These are phyloP conservation scores for Phaeotremella fagi DNA, from an alignment of 768 basidiomycete genomes.

Conservation along the genomic window DNA sequence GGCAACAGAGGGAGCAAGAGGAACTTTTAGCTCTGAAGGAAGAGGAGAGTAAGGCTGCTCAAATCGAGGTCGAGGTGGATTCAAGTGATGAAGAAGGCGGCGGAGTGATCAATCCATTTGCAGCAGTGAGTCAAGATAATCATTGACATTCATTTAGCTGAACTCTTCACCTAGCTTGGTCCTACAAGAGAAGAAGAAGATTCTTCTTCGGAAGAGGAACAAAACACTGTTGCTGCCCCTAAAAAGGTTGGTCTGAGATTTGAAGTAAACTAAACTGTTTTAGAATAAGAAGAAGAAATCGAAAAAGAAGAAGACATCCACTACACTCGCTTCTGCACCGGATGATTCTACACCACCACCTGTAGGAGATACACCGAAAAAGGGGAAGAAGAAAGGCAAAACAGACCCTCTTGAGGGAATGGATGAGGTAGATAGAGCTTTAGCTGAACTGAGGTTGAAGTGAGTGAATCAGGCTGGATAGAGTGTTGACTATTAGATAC, in stretches of 20 bases:
- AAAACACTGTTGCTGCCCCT: constrained; percentile 4
- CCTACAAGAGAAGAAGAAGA: neutral
- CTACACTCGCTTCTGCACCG: constrained; percentile 58
- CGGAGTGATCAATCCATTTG: constrained; percentile 38
- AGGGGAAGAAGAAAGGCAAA: constrained; percentile 52
- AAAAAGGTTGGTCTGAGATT: constrained; percentile 25
- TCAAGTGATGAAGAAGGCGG: constrained; percentile 7
- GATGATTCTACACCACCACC: constrained; percentile 50
- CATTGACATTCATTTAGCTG: no score
- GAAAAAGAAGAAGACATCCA: constrained; percentile 72
- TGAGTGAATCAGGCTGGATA: constrained; percentile 46
- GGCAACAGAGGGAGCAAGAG: constrained; percentile 79
- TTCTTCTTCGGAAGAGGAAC: constrained; percentile 19
- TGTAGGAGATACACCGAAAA: constrained; percentile 57
- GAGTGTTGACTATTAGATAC: constrained; percentile 8
- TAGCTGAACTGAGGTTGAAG: constrained; percentile 80
- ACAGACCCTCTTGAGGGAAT: constrained; percentile 30
- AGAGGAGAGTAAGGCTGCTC: constrained; percentile 5
- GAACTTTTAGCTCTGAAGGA: constrained; percentile 59
- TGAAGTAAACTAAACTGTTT: neutral
- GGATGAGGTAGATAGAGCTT: constrained; percentile 77
- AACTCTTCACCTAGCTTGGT: neutral
- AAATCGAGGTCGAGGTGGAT: constrained; percentile 24
- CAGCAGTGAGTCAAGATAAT: constrained; percentile 35
- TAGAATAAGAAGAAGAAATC: constrained; percentile 59